A percentile compares a stretch with the other conserved stretches of the same genome.
phyloP scores from a whole-genome alignment of 768 basidiomycete genomes.

The Paxillus ammoniavirescens region DNA sequence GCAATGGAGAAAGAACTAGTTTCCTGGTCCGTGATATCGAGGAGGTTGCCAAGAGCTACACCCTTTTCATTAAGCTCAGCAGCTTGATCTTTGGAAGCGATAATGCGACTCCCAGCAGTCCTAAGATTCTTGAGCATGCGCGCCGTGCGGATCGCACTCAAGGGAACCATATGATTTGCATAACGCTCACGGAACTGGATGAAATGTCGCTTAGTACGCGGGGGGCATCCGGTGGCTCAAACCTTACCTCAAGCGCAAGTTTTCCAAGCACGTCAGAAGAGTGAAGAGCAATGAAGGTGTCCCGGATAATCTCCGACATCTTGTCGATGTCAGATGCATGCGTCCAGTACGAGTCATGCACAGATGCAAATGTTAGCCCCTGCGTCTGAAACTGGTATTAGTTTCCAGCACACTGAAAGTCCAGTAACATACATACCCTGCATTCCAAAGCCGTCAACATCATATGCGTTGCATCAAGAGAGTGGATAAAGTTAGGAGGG shows the following conservation, averaged over 20 bases:
- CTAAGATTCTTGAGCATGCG: constrained; percentile 40
- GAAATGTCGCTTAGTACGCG: neutral
- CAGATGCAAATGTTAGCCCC: constrained; percentile 84
- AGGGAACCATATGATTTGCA: constrained; percentile 64
- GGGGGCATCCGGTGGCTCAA: neutral
- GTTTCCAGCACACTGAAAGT: neutral
- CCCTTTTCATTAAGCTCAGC: constrained; percentile 15
- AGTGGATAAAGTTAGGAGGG: constrained; percentile 98
- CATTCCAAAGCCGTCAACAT: constrained; percentile 93
- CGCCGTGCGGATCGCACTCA: constrained; percentile 43
- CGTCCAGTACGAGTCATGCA: constrained; percentile 99
- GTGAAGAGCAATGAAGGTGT: constrained; percentile 92
- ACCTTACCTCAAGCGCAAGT: constrained; percentile 69
- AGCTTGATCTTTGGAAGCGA: constrained; percentile 41
- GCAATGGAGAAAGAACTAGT: constrained; percentile 28
- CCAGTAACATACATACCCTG: constrained; percentile 46
- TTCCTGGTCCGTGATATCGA: constrained; percentile 39
- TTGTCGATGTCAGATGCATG: constrained; percentile 84
- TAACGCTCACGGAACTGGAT: constrained; percentile 75
- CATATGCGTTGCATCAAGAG: constrained; percentile 98
- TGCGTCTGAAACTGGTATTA: constrained; percentile 47
- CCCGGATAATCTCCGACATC: constrained; percentile 88
- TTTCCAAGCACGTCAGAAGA: constrained; percentile 78
- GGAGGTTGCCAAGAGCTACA: constrained; percentile 30
- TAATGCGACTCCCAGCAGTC: constrained; percentile 44